These are phyloP conservation scores for Arbutus unedo DNA, from an alignment of 148 eudicot species.

Conservation along the genomic window DNA sequence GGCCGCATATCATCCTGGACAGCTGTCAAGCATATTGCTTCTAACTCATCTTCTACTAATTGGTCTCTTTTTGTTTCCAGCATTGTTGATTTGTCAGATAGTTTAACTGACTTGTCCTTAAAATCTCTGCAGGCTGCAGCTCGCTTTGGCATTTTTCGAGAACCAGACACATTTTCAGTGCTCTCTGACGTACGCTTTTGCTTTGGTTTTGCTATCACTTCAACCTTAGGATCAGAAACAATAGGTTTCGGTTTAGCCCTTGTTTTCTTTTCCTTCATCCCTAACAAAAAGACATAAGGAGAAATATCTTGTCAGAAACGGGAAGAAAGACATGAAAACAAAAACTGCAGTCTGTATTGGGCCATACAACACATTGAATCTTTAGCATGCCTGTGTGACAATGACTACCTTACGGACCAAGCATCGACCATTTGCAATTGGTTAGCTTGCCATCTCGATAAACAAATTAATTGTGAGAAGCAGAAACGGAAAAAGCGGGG, in stretches of 20 bases:
- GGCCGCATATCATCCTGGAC: constrained; percentile 70
- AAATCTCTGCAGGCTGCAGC: constrained; percentile 87
- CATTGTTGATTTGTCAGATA: constrained; percentile 47
- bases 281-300: constrained; percentile 1
- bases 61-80: constrained; percentile 56
- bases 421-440: not conserved
- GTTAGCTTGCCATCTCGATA: not conserved
- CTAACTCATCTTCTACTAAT: constrained; percentile 58
- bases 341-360: not conserved
- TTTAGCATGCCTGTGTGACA: not conserved
- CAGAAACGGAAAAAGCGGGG: not conserved
- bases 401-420: not conserved
- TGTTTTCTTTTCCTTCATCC: constrained; percentile 17
- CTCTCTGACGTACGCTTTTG: constrained; percentile 11
- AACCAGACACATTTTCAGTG: constrained; percentile 21
- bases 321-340: not conserved
- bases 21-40: constrained; percentile 70
- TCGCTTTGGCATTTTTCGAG: constrained; percentile 85
- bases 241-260: not conserved
- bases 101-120: constrained; percentile 52
- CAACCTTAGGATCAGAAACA: constrained; percentile 9
- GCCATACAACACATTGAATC: not conserved
- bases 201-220: constrained; percentile 13
- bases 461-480: not conserved
- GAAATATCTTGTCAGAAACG: not conserved